A percentile compares a stretch with the other conserved stretches of the same genome.
phyloP scores from a whole-genome alignment of 2,329 filamentous ascomycete species.

The Hymenoscyphus infarciens region DNA sequence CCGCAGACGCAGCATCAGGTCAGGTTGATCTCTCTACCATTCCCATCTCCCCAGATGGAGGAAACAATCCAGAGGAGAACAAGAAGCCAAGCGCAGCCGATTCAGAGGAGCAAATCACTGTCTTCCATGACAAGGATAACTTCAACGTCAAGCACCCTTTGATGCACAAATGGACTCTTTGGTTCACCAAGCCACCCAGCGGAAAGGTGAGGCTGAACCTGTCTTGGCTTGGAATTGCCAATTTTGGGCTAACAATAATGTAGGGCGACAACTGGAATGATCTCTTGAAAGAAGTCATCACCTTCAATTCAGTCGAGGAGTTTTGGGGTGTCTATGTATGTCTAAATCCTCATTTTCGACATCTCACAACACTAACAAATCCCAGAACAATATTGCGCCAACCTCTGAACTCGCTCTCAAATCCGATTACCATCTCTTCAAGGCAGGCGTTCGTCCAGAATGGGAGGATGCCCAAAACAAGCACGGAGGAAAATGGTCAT shows the following conservation, averaged over 20 bases:
- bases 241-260: slow-evolving; percentile 26
- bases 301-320: slow-evolving; percentile 97
- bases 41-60: slow-evolving; percentile 62
- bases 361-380: slow-evolving; percentile 14
- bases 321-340: slow-evolving; percentile 99
- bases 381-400: slow-evolving; percentile 94
- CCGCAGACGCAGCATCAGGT: slow-evolving; percentile 33
- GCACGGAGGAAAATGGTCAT: slow-evolving; percentile 98
- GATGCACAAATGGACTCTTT: slow-evolving; percentile 96
- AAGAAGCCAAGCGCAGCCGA: slow-evolving; percentile 44
- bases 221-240: neutral
- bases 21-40: slow-evolving; percentile 67
- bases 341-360: slow-evolving; percentile 23
- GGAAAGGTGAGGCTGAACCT: slow-evolving; percentile 65
- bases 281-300: slow-evolving; percentile 95
- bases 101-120: slow-evolving; percentile 70
- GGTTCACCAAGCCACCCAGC: slow-evolving; percentile 98
- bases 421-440: slow-evolving; percentile 99
- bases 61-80: slow-evolving; percentile 47
- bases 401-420: slow-evolving; percentile 95
- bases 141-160: slow-evolving; percentile 99
- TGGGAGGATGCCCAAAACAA: slow-evolving; percentile 99
- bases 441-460: slow-evolving; percentile 91
- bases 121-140: slow-evolving; percentile 98
- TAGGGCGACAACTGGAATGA: slow-evolving; percentile 99